phyloP scores from a whole-genome alignment of 2,329 filamentous ascomycete species.

The Colletotrichum sp. region DNA sequence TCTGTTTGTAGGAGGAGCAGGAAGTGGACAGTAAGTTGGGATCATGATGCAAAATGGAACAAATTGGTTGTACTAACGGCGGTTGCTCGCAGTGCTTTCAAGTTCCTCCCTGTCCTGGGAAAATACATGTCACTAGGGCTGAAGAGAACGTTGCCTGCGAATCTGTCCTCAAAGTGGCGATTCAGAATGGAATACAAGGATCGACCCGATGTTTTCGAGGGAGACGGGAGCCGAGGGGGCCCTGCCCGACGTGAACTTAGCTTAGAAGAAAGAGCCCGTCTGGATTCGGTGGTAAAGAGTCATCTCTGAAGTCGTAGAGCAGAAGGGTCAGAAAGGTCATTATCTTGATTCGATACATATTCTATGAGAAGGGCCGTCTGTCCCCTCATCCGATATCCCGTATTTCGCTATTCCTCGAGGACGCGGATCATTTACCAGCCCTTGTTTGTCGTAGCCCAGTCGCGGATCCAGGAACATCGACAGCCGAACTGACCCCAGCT shows the following conservation, averaged over 20 bases:
- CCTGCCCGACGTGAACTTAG: constrained; percentile 17
- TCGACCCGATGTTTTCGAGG: constrained; percentile 20
- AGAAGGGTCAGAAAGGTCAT: background rate
- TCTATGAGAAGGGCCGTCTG: background rate
- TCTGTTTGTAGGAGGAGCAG: constrained; percentile 52
- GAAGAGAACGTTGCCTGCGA: constrained; percentile 28
- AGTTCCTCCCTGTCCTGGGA: constrained; percentile 30
- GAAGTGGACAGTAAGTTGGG: constrained; percentile 42
- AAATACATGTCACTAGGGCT: constrained; percentile 30
- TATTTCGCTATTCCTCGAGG: background rate
- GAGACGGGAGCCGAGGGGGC: constrained; percentile 34
- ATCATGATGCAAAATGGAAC: background rate
- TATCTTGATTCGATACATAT: background rate
- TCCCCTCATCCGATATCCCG: background rate
- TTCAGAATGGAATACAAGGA: constrained; percentile 11
- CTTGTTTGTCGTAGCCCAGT: background rate
- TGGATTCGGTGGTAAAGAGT: background rate
- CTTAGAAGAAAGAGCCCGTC: background rate
- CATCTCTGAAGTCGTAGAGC: background rate
- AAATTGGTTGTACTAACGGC: background rate
- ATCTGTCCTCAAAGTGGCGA: constrained; percentile 33
- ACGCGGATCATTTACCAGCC: background rate
- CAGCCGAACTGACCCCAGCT: background rate
- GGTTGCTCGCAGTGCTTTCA: constrained; percentile 24
- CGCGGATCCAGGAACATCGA: background rate